Evolutionary conservation across 2,329 filamentous ascomycete genomes (phyloP), one percentile per base, ranked within the genome.

Genomic region (Gaeumannomyces sp.): DNA sequence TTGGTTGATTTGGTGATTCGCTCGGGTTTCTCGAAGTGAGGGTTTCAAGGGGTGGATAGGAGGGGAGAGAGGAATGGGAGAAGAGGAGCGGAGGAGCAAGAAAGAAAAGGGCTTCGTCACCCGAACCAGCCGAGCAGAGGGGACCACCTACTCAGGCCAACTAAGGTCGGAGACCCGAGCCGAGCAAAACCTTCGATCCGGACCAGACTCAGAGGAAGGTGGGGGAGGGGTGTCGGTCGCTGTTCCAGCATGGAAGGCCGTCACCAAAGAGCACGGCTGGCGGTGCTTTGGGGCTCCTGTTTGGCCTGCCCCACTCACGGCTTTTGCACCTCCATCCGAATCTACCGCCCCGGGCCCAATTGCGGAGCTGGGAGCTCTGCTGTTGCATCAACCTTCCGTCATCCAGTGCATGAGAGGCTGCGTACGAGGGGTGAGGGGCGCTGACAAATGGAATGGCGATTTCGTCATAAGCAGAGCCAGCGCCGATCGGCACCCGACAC

Each of bases 1-100:
- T 71, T 71, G 59, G 64, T 66, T 67, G 66, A 67, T 67, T 65
- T 69, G 57, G 38, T 61, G n/a, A 10, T 64, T 65, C 33, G 27
- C 27, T 59, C 45, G 27, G 28, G 57, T 13, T 28, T 33, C 38
- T 60, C 59, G 29, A 33, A 59, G n/a, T 27, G 22, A 28, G 61
- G n/a, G 7, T 31, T 63, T 25, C 31, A 27, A 45, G 38, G 57
- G 35, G 14, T n/a, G 45, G 33, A 57, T n/a, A 60, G 16, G 50
- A 33, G 59, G 53, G 38, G 35, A 6, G 38, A 22, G 50, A 53
- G 29, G 53, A 59, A 38, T 58, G n/a, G 38, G 50, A 60, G 27
- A 29, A 60, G 59, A 53, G 29, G 61, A 53, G 59, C n/a, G 53
- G 61, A 45, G 38, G n/a, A 61, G 57, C 29, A 57, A 27, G 56